Evolutionary conservation across 257 asterid species (phyloP).

Genomic region (Echium plantagineum): DNA sequence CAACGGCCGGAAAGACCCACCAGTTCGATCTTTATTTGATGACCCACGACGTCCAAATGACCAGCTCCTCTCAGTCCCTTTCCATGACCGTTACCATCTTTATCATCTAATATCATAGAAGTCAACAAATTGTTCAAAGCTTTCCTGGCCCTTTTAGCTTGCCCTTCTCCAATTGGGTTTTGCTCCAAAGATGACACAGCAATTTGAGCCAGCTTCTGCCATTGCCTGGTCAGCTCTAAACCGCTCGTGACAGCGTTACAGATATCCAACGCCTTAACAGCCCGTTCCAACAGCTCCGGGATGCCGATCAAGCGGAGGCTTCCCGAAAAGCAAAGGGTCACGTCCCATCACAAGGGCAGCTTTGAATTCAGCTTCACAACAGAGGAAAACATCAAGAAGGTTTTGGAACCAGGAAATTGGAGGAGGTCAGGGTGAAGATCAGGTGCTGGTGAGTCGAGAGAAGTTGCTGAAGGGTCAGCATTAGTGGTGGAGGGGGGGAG

Average conservation of each 20-base stretch:
- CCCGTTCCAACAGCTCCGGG: slow-evolving; percentile 58
- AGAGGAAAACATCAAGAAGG: slow-evolving; percentile 65
- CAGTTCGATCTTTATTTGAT: slow-evolving; percentile 23
- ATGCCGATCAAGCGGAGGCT: slow-evolving; percentile 75
- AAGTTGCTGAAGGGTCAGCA: neutral
- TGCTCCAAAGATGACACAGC: slow-evolving; percentile 50
- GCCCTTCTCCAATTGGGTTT: slow-evolving; percentile 63
- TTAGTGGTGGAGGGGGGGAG: slow-evolving; percentile 16
- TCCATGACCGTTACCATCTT: slow-evolving; percentile 34
- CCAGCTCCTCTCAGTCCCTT: slow-evolving; percentile 51
- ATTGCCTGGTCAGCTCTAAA: slow-evolving; percentile 55
- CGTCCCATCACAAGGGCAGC: slow-evolving; percentile 49
- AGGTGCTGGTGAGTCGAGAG: slow-evolving; percentile 20
- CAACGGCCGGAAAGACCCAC: slow-evolving; percentile 43
- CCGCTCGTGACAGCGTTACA: slow-evolving; percentile 82
- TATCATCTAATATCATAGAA: slow-evolving; percentile 65
- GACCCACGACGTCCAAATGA: slow-evolving; percentile 67
- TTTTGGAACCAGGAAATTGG: slow-evolving; percentile 63
- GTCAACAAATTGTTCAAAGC: slow-evolving; percentile 47
- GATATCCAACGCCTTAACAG: slow-evolving; percentile 69
- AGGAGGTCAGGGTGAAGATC: slow-evolving; percentile 29
- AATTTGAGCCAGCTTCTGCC: slow-evolving; percentile 68
- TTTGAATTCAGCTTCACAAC: slow-evolving; percentile 77
- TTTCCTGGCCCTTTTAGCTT: slow-evolving; percentile 51
- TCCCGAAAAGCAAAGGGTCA: slow-evolving; percentile 46